Evolutionary conservation across 352 stramenopile species (phyloP), one percentile per base, ranked within the genome.

Genomic region (Phytophthora sp.): DNA sequence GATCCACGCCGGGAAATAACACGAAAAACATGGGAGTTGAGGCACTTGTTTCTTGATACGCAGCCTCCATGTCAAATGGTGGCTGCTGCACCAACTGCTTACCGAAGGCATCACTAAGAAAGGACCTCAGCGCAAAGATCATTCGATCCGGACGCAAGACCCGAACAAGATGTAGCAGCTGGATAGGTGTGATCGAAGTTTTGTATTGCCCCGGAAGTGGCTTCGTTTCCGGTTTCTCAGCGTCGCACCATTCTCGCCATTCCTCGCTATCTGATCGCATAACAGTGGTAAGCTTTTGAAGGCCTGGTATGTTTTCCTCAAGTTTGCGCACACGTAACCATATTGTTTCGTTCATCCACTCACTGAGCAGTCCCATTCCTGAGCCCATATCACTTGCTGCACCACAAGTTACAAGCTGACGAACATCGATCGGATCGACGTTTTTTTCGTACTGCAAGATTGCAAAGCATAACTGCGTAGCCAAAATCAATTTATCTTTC

Each of bases 201-300:
- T 84, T 82, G 46, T 89, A 94, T 26, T 96, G 85, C 0, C 95
- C 95, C 21, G 97, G 97, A n/a, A 98, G 79, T 21, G 91, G 76
- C 18, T 82, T 80, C 16, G 74, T 64, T 76, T 99, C 97, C 0
- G 94, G 94, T 20, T 93, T 91, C 46, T 98, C 93, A 8, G 86
- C 67, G 33, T 98, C 91, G 68, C 94, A 99, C 94, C 94, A 99
- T 53, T 91, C 80, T 45, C 83, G 81, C 96, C 97, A 99, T 50
- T 99, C 96, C 49, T 99, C 97, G 9, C 86, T 89, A 57, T 99
- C 96, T 2, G 82, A 90, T 35, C 98, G 95, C 89, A 99, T 98
- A 31, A 84, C 88, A 38, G 98, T 95, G 4, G 93, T 94, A 24
- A 99, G 80, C 49, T 95, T 97, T 56, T 96, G 79, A 46, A 99